These are phyloP conservation scores for Cupressus sempervirens DNA, from an alignment of 75 land plant genomes.

Conservation along the genomic window DNA sequence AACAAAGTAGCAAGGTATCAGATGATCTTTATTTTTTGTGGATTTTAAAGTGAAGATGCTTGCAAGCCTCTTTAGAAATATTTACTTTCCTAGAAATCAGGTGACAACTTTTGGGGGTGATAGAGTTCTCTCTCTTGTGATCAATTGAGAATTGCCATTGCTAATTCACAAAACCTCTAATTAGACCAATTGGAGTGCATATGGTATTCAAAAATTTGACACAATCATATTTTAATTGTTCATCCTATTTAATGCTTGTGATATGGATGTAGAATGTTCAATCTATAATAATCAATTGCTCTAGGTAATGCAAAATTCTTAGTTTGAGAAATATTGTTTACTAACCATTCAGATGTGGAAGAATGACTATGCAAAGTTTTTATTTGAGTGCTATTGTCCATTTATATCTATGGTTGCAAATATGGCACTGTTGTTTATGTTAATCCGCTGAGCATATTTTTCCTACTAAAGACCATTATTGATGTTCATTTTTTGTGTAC, in stretches of 20 bases:
- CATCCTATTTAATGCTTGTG: neutral
- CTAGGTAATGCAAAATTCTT: neutral
- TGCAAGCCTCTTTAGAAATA: neutral
- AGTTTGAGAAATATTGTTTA: neutral
- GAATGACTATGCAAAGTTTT: neutral
- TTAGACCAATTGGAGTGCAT: slow-evolving; percentile 93
- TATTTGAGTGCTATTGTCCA: neutral
- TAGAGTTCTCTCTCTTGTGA: slow-evolving; percentile 57
- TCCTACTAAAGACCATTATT: neutral
- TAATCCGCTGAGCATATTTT: neutral
- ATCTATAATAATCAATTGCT: neutral
- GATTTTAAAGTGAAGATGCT: neutral
- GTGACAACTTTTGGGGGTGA: slow-evolving; percentile 95
- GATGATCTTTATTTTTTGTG: neutral
- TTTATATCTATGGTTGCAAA: neutral
- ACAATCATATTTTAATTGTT: neutral
- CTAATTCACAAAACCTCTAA: slow-evolving; percentile 64
- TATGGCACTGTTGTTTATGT: neutral
- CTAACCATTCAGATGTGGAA: neutral
- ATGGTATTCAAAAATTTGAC: slow-evolving; percentile 34
- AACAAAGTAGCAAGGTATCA: slow-evolving; percentile 59
- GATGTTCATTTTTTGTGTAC: neutral
- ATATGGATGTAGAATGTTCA: neutral
- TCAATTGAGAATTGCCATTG: slow-evolving; percentile 57
- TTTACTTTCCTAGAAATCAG: slow-evolving; percentile 25